Conservation (phyloP, 1,139 yeast genomes). For the Blastobotrys aristatus region DNA sequence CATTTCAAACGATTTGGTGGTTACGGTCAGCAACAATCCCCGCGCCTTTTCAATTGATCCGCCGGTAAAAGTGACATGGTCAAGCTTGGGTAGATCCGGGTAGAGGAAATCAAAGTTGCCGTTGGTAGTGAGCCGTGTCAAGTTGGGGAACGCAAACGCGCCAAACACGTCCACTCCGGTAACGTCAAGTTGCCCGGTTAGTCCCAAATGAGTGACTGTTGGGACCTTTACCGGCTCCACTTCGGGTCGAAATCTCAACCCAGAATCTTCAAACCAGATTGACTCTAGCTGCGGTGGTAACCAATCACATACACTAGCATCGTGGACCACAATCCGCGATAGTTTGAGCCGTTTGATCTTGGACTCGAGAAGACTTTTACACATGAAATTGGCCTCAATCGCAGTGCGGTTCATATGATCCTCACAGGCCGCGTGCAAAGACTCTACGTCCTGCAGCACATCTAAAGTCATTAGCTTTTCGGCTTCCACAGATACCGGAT, state of each 20-base stretch:
- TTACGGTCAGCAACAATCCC: background rate
- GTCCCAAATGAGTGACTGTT: background rate
- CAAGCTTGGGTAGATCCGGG: background rate
- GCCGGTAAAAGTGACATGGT: slow-evolving; percentile 1
- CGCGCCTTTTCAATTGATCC: background rate
- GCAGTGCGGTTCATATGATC: background rate
- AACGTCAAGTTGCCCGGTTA: background rate
- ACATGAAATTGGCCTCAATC: background rate
- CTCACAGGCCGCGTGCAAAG: background rate
- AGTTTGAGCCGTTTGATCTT: background rate
- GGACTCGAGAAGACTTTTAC: background rate
- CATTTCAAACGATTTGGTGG: background rate
- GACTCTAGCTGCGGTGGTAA: slow-evolving; percentile 1
- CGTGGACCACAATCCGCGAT: background rate
- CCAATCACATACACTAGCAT: background rate
- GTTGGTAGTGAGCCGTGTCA: background rate
- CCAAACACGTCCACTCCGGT: background rate
- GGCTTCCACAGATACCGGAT: slow-evolving; percentile 4
- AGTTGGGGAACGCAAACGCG: slow-evolving; percentile 2
- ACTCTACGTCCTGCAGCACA: background rate
- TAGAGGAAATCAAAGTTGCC: background rate
- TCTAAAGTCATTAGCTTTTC: slow-evolving; percentile 1
- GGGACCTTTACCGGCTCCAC: background rate
- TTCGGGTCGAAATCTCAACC: background rate
- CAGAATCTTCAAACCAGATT: background rate